These are phyloP conservation scores for Mucor piriformis DNA, from an alignment of 371 early-diverging fungal species.

Conservation along the genomic window DNA sequence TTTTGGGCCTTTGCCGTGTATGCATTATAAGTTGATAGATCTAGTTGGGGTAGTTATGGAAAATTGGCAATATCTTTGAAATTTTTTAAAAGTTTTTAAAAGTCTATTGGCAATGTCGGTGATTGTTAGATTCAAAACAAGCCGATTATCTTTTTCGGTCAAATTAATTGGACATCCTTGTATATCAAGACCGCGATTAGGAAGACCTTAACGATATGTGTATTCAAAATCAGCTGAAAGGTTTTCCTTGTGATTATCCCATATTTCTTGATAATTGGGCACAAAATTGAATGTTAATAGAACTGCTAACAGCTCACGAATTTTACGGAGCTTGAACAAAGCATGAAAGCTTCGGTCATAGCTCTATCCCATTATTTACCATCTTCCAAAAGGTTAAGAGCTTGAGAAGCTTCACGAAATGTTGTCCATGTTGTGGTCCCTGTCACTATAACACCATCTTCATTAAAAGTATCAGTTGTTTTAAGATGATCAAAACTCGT, in stretches of 20 bases:
- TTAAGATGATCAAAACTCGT: conserved; percentile 18
- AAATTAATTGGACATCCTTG: not conserved
- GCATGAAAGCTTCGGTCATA: not conserved
- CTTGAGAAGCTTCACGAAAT: conserved; percentile 5
- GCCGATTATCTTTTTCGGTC: not conserved
- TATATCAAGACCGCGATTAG: not conserved
- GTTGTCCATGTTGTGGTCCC: conserved; percentile 4
- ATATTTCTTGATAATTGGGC: not conserved
- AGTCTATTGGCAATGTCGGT: not conserved
- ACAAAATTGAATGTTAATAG: not conserved
- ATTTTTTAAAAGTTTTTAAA: no score
- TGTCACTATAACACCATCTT: not conserved
- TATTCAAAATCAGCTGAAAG: not conserved
- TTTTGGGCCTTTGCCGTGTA: not conserved
- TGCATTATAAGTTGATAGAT: not conserved
- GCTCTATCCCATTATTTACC: not conserved
- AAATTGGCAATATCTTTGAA: not conserved
- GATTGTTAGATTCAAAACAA: not conserved
- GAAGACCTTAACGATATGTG: not conserved
- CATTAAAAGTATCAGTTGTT: conserved; percentile 1
- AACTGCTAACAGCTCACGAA: not conserved
- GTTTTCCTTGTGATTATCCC: not conserved
- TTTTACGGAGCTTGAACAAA: not conserved
- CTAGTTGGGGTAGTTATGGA: not conserved
- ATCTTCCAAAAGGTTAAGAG: conserved; percentile 19